These are phyloP conservation scores for Nannochloropsis granulata DNA, from an alignment of 108 stramenopile genomes.

Conservation along the genomic window DNA sequence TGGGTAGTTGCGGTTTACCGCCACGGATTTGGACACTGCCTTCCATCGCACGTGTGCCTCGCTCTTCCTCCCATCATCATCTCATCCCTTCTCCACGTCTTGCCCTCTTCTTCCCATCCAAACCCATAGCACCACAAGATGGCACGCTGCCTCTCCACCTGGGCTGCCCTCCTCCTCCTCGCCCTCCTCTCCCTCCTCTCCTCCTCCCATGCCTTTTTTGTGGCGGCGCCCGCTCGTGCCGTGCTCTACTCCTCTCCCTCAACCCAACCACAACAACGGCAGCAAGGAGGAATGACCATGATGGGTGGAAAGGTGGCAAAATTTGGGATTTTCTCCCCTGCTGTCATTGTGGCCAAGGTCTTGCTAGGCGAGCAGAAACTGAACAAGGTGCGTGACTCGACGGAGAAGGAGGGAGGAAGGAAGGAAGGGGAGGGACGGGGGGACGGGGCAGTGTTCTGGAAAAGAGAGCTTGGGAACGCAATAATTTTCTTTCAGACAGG, in stretches of 20 bases:
- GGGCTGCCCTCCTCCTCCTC: neutral
- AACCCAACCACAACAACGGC: neutral
- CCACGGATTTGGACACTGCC: too few relatives aligned
- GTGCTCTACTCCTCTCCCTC: neutral
- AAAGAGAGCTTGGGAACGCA: neutral
- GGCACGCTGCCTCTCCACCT: neutral
- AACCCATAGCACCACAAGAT: neutral
- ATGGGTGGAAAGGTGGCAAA: constrained; percentile 49
- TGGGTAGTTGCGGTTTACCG: too few relatives aligned
- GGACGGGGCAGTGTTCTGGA: neutral
- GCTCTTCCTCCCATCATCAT: neutral
- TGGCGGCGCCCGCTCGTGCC: neutral
- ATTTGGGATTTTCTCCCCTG: constrained; percentile 91
- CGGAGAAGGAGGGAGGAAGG: constrained; percentile 61
- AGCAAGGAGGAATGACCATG: neutral
- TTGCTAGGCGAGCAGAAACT: constrained; percentile 31
- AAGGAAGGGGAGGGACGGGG: constrained; percentile 34
- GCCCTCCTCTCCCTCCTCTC: neutral
- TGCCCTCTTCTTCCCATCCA: neutral
- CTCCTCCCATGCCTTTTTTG: neutral
- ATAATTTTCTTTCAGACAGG: neutral
- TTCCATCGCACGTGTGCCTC: too few relatives aligned
- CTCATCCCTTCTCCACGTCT: neutral
- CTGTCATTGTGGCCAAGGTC: constrained; percentile 81
- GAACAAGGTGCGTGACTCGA: constrained; percentile 43